Evolutionary conservation across 768 basidiomycete genomes (phyloP).

Genomic region (Amanita pallidorosea): DNA sequence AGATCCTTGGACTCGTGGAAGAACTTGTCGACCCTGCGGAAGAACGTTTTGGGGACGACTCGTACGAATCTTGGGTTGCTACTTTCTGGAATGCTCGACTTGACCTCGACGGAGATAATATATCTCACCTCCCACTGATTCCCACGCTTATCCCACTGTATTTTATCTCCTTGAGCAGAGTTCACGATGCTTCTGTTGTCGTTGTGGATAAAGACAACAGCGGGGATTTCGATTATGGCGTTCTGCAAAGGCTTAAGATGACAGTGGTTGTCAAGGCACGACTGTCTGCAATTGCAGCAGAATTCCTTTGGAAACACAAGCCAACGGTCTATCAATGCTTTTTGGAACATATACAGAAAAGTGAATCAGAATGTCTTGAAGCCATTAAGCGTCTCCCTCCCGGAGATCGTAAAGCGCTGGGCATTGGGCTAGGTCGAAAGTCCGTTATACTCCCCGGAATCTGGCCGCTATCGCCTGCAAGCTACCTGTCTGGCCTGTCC

Average conservation of each 20-base stretch:
- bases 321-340: slow-evolving; percentile 11
- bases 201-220: slow-evolving; percentile 10
- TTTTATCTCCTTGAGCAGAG: slow-evolving; percentile 17
- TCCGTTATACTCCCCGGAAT: slow-evolving; percentile 7
- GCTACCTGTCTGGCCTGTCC: slow-evolving; percentile 26
- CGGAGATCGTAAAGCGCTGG: slow-evolving; percentile 13
- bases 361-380: slow-evolving; percentile 5
- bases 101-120: not conserved
- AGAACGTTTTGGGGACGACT: not conserved
- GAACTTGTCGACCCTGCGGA: slow-evolving; percentile 3
- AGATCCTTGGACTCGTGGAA: slow-evolving; percentile 11
- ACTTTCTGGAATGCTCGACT: slow-evolving; percentile 1
- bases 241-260: slow-evolving; percentile 15
- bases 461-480: slow-evolving; percentile 11
- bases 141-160: not conserved
- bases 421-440: slow-evolving; percentile 19
- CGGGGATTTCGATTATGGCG: slow-evolving; percentile 8
- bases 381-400: slow-evolving; percentile 13
- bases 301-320: slow-evolving; percentile 9
- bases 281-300: slow-evolving; percentile 11
- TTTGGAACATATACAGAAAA: slow-evolving; percentile 9
- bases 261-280: slow-evolving; percentile 12
- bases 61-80: not conserved
- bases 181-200: slow-evolving; percentile 15
- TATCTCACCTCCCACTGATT: not conserved